Conservation (phyloP, 306 rosid genomes). For the Rosa rugosa region DNA sequence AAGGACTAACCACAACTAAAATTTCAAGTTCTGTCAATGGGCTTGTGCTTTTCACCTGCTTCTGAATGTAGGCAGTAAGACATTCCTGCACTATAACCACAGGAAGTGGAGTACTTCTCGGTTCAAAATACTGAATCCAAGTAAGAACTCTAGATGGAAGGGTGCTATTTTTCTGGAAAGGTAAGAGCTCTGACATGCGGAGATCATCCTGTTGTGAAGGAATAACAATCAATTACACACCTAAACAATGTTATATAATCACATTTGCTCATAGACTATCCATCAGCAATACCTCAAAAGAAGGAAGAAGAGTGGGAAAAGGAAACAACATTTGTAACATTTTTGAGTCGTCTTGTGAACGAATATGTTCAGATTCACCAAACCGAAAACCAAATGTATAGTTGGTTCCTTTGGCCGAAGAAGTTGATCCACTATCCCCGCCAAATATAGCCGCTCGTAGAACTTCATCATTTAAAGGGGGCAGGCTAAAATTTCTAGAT, state of each 20-base stretch:
- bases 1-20: slow-evolving; percentile 9
- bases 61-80: slow-evolving; percentile 64
- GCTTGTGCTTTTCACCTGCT: slow-evolving; percentile 60
- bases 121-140: slow-evolving; percentile 79
- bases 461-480: slow-evolving; percentile 75
- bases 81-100: slow-evolving; percentile 85
- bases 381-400: slow-evolving; percentile 79
- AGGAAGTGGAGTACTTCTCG: slow-evolving; percentile 71
- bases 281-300: slow-evolving; percentile 58
- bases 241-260: slow-evolving; percentile 27
- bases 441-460: slow-evolving; percentile 70
- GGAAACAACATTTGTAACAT: slow-evolving; percentile 78
- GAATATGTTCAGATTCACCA: slow-evolving; percentile 68
- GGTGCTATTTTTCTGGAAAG: slow-evolving; percentile 93
- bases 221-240: slow-evolving; percentile 28
- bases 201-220: slow-evolving; percentile 64
- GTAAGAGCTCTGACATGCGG: slow-evolving; percentile 77
- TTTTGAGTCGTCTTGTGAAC: slow-evolving; percentile 54
- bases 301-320: slow-evolving; percentile 86
- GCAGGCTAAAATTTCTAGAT: slow-evolving; percentile 61
- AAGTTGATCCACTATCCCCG: slow-evolving; percentile 38
- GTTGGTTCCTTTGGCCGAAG: slow-evolving; percentile 63
- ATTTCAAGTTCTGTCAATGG: slow-evolving; percentile 22
- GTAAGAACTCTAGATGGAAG: slow-evolving; percentile 82
- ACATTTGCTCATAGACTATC: slow-evolving; percentile 14